Evolutionary conservation across 2,329 filamentous ascomycete genomes (phyloP).

Genomic region (Arthrobotrys pseudoclavata): DNA sequence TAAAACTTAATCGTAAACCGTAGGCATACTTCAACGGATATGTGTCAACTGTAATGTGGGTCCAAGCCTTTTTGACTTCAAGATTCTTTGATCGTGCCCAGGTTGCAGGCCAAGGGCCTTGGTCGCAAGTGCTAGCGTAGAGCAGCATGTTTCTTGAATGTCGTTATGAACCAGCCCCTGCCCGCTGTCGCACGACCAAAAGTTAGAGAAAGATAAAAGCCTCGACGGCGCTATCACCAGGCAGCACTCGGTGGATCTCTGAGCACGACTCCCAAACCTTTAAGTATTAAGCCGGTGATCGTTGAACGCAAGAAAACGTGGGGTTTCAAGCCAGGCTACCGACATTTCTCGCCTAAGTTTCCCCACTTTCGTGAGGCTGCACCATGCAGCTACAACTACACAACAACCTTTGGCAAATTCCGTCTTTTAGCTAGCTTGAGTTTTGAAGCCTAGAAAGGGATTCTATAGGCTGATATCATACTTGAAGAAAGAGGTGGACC

Average conservation of each 20-base stretch:
- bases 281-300: not conserved
- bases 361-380: constrained; percentile 10
- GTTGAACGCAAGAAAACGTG: constrained; percentile 37
- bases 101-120: not conserved
- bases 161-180: constrained; percentile 13
- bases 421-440: not conserved
- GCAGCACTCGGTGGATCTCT: constrained; percentile 32
- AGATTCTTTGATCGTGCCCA: not conserved
- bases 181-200: constrained; percentile 29
- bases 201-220: not conserved
- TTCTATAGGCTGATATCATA: constrained; percentile 9
- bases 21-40: not conserved
- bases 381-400: not conserved
- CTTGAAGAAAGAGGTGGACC: not conserved
- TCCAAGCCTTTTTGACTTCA: not conserved
- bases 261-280: not conserved
- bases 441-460: not conserved
- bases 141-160: not conserved
- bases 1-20: not conserved
- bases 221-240: constrained; percentile 18
- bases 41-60: not conserved
- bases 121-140: not conserved
- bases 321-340: constrained; percentile 30
- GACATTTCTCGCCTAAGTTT: constrained; percentile 20
- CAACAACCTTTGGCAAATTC: constrained; percentile 13